Evolutionary conservation across 352 stramenopile genomes (phyloP), one percentile per base, ranked within the genome.

Genomic region (Phytophthora ohioensis): DNA sequence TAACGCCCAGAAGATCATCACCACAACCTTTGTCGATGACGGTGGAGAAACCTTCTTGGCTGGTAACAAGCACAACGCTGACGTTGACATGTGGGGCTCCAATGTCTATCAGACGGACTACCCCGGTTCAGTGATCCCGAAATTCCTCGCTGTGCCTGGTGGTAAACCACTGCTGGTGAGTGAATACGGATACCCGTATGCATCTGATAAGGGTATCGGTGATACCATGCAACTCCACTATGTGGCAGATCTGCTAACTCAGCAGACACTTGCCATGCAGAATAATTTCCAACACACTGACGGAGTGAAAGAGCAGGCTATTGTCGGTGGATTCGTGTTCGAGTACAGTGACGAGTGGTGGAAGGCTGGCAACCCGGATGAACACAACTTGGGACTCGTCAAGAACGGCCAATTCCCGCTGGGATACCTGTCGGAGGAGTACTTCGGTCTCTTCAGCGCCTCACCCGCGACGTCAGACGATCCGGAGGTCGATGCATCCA

Each of bases 341-440:
- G 84, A 92, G 68, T 92, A 90, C 82, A 87, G 80, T 62, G 84
- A 92, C 66, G 84, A 92, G 47, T 92, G 85, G 85, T 91, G 85
- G 84, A 92, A 92, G 43, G 58, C 81, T 3, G 84, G 84, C 8
- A 75, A 81, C 27, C 70, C 71, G 31, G 64, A 81, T 45, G 64
- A 80, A 38, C 84, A 92, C 71, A 84, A 92, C 64, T 54, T 85
- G 6, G 81, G 84, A 1, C 55, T 73, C 11, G 73, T 80, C 15
- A 67, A 71, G 53, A 88, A 86, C 70, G 51, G 69, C 11, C 71
- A 73, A 0, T 92, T 92, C 66, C 84, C 84, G 9, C 59, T 92
- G n/a, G 82, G 82, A 0, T 92, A 75, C 66, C 67, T 87, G 15
- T 80, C 84, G 2, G 84, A 91, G 52, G 84, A 92, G 62, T 91